phyloP scores from a whole-genome alignment of 163 green algal genomes.

The Prototheca wickerhamii region DNA sequence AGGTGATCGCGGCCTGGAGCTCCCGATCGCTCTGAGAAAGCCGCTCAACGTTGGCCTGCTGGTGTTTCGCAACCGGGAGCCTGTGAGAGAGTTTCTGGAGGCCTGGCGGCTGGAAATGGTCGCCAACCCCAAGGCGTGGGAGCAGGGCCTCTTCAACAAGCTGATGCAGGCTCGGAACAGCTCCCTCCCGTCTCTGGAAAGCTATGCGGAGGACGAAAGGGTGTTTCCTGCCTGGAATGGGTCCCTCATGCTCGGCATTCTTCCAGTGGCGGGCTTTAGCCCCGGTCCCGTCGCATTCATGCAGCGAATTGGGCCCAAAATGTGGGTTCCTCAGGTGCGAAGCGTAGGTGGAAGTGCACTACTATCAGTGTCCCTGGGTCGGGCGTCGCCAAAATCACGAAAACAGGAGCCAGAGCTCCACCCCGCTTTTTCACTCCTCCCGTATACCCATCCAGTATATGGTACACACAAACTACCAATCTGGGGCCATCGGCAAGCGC shows the following conservation, averaged over 20 bases:
- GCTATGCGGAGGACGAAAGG: constrained; percentile 13
- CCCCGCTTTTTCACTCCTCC: not conserved
- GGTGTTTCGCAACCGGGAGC: constrained; percentile 33
- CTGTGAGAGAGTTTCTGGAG: constrained; percentile 25
- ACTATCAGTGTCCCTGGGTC: too few relatives aligned
- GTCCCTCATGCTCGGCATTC: constrained; percentile 56
- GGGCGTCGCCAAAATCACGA: not conserved
- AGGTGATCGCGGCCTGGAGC: constrained; percentile 30
- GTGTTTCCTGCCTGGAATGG: constrained; percentile 23
- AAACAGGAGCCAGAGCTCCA: not conserved
- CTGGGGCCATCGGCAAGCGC: constrained; percentile 83
- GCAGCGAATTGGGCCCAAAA: constrained; percentile 59
- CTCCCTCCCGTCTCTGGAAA: constrained; percentile 2
- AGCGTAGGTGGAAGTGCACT: too few relatives aligned
- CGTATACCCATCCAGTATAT: constrained; percentile 34
- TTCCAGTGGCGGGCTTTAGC: constrained; percentile 65
- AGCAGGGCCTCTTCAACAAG: constrained; percentile 97
- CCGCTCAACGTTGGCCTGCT: constrained; percentile 70
- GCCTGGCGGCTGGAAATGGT: constrained; percentile 69
- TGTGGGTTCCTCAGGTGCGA: not conserved
- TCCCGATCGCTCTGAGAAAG: constrained; percentile 12
- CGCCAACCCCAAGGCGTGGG: constrained; percentile 75
- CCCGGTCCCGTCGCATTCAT: constrained; percentile 89
- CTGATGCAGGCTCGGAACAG: constrained; percentile 40
- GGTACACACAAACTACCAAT: constrained; percentile 94